These are phyloP conservation scores for Leucoagaricus sp. DNA, from an alignment of 1,284 basidiomycete species.

Conservation along the genomic window DNA sequence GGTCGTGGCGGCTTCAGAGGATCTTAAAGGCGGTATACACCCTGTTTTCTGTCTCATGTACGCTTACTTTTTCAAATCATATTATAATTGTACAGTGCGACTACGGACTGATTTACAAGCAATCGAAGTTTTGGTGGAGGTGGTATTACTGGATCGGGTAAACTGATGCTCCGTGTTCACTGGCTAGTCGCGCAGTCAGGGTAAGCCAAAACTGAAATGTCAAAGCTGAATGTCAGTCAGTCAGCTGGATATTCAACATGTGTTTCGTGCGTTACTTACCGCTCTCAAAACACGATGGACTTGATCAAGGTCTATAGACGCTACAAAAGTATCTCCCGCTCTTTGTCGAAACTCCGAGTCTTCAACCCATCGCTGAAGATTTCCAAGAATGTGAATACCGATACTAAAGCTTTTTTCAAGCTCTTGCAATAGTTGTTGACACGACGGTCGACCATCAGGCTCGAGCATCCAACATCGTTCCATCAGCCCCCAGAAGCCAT, in stretches of 20 bases:
- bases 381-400: neutral
- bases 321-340: too few species aligned
- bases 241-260: neutral
- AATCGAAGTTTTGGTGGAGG: neutral
- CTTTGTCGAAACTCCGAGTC: neutral
- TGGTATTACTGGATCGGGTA: neutral
- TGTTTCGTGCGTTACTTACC: too few species aligned
- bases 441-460: neutral
- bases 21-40: conserved; percentile 3
- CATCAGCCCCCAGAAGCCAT: neutral
- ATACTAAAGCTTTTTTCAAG: neutral
- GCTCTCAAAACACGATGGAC: neutral
- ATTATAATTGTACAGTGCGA: conserved; percentile 1
- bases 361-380: neutral
- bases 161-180: too few species aligned
- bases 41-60: neutral
- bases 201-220: conserved; percentile 31
- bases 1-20: conserved; percentile 27
- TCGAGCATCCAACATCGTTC: neutral
- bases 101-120: too few species aligned
- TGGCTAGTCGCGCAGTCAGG: too few species aligned
- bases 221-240: neutral
- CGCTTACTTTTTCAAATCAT: conserved; percentile 2
- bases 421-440: neutral
- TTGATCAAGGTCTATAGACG: neutral